These are phyloP conservation scores for Phalaenopsis hybrid DNA, from an alignment of 116 monocot species.

Conservation along the genomic window DNA sequence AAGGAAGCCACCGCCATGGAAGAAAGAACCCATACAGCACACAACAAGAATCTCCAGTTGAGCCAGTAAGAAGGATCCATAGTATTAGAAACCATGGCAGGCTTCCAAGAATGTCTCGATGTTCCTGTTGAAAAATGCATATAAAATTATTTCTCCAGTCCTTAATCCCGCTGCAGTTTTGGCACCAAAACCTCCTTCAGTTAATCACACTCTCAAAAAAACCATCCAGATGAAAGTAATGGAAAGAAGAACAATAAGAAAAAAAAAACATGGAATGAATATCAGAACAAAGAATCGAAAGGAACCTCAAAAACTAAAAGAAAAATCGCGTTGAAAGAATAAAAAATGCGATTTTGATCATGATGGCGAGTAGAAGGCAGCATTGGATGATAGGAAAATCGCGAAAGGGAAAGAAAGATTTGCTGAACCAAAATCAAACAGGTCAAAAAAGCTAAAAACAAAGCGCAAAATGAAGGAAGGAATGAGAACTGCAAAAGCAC, in stretches of 20 bases:
- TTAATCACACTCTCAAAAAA: neutral
- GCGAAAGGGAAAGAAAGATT: neutral
- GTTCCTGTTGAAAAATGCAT: conserved; percentile 39
- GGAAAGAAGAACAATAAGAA: neutral
- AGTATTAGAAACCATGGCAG: conserved; percentile 36
- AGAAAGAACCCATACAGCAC: conserved; percentile 52
- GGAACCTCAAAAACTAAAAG: neutral
- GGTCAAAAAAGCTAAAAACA: neutral
- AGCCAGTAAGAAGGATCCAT: conserved; percentile 54
- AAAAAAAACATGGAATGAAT: neutral
- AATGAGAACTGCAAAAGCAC: neutral
- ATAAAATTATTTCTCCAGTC: conserved; percentile 5
- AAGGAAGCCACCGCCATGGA: conserved; percentile 39
- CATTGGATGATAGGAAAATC: neutral
- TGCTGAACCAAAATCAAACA: neutral
- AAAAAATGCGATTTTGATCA: neutral
- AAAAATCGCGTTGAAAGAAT: neutral
- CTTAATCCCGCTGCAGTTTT: neutral
- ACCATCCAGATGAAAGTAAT: neutral
- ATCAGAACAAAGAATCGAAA: neutral
- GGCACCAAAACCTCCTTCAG: neutral
- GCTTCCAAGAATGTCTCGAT: conserved; percentile 38
- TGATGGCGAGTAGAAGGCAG: neutral
- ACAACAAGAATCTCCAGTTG: conserved; percentile 69
- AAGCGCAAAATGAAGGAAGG: neutral